phyloP scores from a whole-genome alignment of 768 basidiomycete genomes.

The Paxillus ammoniavirescens region DNA sequence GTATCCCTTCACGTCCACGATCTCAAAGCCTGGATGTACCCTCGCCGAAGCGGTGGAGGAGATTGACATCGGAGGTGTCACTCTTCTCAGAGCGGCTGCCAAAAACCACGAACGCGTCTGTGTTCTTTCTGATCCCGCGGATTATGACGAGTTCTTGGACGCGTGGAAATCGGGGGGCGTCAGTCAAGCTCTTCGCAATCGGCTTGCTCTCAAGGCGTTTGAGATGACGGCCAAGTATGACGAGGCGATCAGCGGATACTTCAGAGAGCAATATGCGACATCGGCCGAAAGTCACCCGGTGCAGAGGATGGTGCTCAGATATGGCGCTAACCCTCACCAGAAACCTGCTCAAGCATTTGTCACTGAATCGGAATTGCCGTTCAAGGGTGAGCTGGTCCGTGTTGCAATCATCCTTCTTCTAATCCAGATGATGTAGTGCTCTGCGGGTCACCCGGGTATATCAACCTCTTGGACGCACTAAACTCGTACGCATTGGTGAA shows the following conservation, averaged over 20 bases:
- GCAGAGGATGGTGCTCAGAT: conserved; percentile 84
- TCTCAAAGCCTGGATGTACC: conserved; percentile 85
- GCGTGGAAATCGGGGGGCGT: conserved; percentile 80
- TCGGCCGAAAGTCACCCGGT: conserved; percentile 75
- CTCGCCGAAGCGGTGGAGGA: conserved; percentile 94
- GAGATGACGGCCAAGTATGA: conserved; percentile 96
- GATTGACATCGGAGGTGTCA: conserved; percentile 98
- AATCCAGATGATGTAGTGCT: conserved; percentile 52
- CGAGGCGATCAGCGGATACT: conserved; percentile 93
- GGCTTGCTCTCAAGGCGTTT: conserved; percentile 93
- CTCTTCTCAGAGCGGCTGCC: conserved; percentile 93
- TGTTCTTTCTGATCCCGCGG: conserved; percentile 83
- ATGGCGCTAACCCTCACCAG: conserved; percentile 98
- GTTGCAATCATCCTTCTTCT: neutral
- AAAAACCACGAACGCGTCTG: conserved; percentile 96
- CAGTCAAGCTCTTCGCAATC: conserved; percentile 65
- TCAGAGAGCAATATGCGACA: conserved; percentile 92
- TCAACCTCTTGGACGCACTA: conserved; percentile 94
- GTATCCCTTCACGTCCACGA: conserved; percentile 93
- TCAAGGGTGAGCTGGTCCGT: conserved; percentile 63
- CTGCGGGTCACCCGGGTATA: conserved; percentile 94
- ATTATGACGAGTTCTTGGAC: conserved; percentile 80
- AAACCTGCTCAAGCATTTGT: conserved; percentile 98
- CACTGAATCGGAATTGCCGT: conserved; percentile 82
- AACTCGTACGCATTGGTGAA: conserved; percentile 96